These are phyloP conservation scores for Geotrichum ghanense DNA, from an alignment of 805 yeast genomes.

Conservation along the genomic window DNA sequence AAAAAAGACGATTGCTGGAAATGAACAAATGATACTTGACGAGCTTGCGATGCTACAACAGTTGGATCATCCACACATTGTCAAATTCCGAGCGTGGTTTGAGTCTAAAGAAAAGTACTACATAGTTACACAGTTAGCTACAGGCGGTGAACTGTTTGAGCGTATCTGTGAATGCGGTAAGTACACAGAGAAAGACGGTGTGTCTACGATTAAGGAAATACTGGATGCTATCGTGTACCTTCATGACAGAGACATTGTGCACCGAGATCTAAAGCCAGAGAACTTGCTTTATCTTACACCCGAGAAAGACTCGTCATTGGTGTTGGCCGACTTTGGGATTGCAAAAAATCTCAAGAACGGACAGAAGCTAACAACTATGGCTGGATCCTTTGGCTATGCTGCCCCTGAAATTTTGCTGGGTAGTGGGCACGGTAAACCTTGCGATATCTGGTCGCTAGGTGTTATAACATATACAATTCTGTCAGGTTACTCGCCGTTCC, in stretches of 20 bases:
- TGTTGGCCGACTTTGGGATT: constrained; percentile 91
- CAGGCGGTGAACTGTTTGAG: constrained; percentile 92
- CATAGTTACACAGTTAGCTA: constrained; percentile 86
- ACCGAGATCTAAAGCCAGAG: constrained; percentile 91
- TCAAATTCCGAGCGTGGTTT: constrained; percentile 86
- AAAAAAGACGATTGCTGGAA: constrained; percentile 72
- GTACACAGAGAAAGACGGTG: constrained; percentile 84
- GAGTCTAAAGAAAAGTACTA: constrained; percentile 87
- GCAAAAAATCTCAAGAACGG: constrained; percentile 61
- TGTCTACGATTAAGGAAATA: constrained; percentile 59
- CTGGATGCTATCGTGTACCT: constrained; percentile 69
- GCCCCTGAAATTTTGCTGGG: constrained; percentile 86
- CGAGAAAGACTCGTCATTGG: constrained; percentile 57
- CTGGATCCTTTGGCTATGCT: constrained; percentile 93
- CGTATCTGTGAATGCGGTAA: constrained; percentile 69
- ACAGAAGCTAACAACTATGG: constrained; percentile 56
- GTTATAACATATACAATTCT: constrained; percentile 82
- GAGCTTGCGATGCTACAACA: constrained; percentile 62
- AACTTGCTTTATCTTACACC: constrained; percentile 61
- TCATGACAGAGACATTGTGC: constrained; percentile 69
- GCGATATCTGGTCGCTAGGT: constrained; percentile 94
- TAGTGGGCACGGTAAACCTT: constrained; percentile 86
- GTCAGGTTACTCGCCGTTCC: constrained; percentile 87
- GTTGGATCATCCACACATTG: constrained; percentile 74
- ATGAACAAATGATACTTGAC: constrained; percentile 65